Conservation (phyloP, 495 filamentous ascomycete species). For the Aspergillus carlsbadensis region DNA sequence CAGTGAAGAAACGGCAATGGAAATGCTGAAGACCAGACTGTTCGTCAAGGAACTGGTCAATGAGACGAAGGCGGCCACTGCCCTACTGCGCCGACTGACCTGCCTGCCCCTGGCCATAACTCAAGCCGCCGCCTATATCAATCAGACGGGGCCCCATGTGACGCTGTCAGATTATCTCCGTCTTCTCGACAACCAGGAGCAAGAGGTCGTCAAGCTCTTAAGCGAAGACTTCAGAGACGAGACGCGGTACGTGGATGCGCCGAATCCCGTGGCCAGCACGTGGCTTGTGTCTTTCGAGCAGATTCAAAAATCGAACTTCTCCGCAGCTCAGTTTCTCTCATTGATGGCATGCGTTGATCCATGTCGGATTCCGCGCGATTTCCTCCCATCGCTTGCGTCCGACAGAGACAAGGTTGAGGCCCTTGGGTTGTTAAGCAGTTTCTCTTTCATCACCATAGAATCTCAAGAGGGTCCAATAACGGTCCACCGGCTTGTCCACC, state of each 20-base stretch:
- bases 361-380: constrained; percentile 27
- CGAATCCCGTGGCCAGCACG: constrained; percentile 54
- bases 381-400: constrained; percentile 16
- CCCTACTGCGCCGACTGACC: constrained; percentile 15
- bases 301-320: constrained; percentile 28
- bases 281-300: constrained; percentile 55
- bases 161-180: constrained; percentile 40
- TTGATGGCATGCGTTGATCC: constrained; percentile 45
- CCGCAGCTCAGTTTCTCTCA: constrained; percentile 36
- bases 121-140: not conserved
- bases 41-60: not conserved
- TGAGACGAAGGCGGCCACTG: constrained; percentile 20
- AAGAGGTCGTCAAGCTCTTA: constrained; percentile 38
- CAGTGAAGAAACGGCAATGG: not conserved
- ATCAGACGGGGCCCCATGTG: not conserved
- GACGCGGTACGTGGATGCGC: constrained; percentile 22
- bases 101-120: not conserved
- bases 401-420: constrained; percentile 10
- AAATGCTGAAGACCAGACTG: not conserved
- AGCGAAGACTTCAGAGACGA: constrained; percentile 54
- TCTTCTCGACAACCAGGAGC: constrained; percentile 40
- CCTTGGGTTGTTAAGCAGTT: constrained; percentile 20
- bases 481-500: constrained; percentile 23
- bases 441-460: constrained; percentile 21
- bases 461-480: not conserved